Evolutionary conservation across 1,284 basidiomycete species (phyloP), one percentile per base, ranked within the genome.

Genomic region (Cronartium ribicola): DNA sequence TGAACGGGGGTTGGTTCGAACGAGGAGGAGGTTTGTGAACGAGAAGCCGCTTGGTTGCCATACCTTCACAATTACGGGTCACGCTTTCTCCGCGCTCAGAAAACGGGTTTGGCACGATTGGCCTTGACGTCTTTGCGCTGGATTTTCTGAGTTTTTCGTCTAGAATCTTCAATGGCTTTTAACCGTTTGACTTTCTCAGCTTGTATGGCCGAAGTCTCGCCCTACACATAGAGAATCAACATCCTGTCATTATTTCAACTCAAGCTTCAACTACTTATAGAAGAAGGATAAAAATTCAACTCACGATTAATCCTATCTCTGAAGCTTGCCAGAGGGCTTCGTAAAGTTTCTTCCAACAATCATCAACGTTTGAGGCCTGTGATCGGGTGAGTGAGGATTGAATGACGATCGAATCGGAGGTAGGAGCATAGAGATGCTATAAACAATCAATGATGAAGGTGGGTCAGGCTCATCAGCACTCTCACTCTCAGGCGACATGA

Each of bases 321-420:
- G 67, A 40, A 11, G 67, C 57, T n/a, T 37, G 57, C 44, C 40
- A 13, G 40, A 69, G 63, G 10, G 10, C 43, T 37, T 62, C 7
- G n/a, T 62, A 46, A 41, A 71, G 41, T 65, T 71, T 71, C 11
- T 22, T 20, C 69, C 69, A 71, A 65, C 69, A 71, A 36, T 71
- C 69, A 65, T 71, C 69, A 5, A 64, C 13, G 46, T 71, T 71
- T 20, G 60, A 64, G 13, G 61, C 11, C 20, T 71, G 69, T 43
- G 69, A 71, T 7, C 69, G 41, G 37, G 69, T 71, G 11, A 71
- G 61, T 8, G 69, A 71, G 29, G 69, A 71, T 11, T 71, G 69
- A 17, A 71, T 71, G 29, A 71, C 46, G 6, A 71, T 37, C 14
- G 59, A 59, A 20, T 61, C 61, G 4, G 69, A 64, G 20, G 63